Base-by-base conservation (phyloP, 768 basidiomycete genomes). In the Phanerodontia chrysosporium region DNA sequence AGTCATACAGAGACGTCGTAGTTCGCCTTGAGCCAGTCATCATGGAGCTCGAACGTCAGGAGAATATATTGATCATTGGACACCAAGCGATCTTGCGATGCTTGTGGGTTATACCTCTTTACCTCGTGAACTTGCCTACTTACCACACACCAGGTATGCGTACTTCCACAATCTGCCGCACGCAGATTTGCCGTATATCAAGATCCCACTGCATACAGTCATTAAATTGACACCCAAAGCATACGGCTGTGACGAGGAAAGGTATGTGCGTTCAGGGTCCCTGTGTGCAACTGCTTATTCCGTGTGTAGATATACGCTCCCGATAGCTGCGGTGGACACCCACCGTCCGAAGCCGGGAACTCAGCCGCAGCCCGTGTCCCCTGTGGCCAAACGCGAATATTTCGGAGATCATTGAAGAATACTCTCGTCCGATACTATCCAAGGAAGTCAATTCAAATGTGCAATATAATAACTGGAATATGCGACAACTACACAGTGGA, bases 151-250 rank as follows among this genome's bases (percentile, higher is more conserved):
- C 67, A 95, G 92, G 70, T 98, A 99, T 68, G 96, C 96, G 18
- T 99, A 99, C 76, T 98, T 98, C 77, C 90, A 93, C 71, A 83
- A 95, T 65, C 76, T 96, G 24, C 84, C 91, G 0, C 97, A 97
- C 72, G 91, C 82, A 24, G 95, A 98, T 69, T 80, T 99, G 32
- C 97, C 97, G 1, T 99, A 99, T 71, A 92, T 98, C 79, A 96
- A 95, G 76, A 95, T 98, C 48, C 95, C 95, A 0, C 73, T 96
- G 57, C 97, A 99, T 70, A 99, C 96, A 0, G 89, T 99, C 36
- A 97, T 99, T 73, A 98, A 98, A 75, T 81, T 99, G 48, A 98
- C 96, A 0, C 97, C 97, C 10, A 95, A 92, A 69, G 97, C 97
- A 1, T 99, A 98, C 71, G 97, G 97, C 39, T 98, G 96, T 76